phyloP scores from a whole-genome alignment of 805 yeast genomes.

The Wickerhamiella sorbophila region DNA sequence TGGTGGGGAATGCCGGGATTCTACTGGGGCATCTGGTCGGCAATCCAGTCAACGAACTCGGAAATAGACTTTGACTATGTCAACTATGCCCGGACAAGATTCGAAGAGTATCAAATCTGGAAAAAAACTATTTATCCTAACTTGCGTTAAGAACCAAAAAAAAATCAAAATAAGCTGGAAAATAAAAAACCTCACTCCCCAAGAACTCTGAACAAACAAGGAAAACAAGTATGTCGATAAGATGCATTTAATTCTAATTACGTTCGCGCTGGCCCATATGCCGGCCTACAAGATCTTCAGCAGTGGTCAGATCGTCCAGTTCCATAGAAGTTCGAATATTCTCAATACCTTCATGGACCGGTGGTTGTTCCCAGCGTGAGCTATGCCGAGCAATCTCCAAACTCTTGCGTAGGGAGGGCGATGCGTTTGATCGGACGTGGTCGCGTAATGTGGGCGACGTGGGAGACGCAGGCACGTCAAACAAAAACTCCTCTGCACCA shows the following conservation, averaged over 20 bases:
- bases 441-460: conserved; percentile 10
- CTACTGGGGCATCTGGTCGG: conserved; percentile 78
- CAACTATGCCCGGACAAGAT: conserved; percentile 41
- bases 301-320: conserved; percentile 23
- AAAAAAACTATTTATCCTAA: conserved; percentile 19
- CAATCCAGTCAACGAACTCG: conserved; percentile 54
- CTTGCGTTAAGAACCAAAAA: no score
- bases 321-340: conserved; percentile 15
- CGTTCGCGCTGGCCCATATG: not conserved
- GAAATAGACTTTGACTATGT: conserved; percentile 60
- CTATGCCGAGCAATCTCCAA: conserved; percentile 17
- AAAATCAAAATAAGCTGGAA: not conserved
- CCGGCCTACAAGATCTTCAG: conserved; percentile 22
- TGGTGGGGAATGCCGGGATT: conserved; percentile 73
- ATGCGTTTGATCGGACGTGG: conserved; percentile 7
- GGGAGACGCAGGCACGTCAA: conserved; percentile 6
- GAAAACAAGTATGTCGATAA: not conserved
- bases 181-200: not conserved
- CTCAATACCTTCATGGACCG: conserved; percentile 12
- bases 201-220: not conserved
- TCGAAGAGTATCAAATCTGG: conserved; percentile 62
- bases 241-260: not conserved
- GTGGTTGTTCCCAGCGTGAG: conserved; percentile 19
- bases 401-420: conserved; percentile 16
- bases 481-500: conserved; percentile 12